A percentile compares a stretch with the other conserved stretches of the same genome.
Conservation (phyloP, 2,329 filamentous ascomycete genomes). For the Cadophora luteo-olivacea region DNA sequence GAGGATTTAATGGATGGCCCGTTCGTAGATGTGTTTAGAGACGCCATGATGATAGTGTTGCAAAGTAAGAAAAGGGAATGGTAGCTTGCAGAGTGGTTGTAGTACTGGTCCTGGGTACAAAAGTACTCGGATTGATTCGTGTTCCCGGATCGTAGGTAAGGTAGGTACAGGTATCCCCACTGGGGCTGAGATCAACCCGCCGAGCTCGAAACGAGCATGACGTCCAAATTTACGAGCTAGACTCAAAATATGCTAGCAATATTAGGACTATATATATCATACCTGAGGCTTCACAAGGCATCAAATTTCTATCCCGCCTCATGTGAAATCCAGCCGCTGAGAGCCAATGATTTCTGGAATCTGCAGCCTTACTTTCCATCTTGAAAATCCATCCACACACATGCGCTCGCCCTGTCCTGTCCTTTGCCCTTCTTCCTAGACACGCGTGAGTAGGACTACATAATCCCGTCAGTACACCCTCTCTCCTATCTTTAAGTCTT, state of each 20-base stretch:
- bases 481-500: neutral
- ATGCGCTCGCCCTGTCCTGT: slow-evolving; percentile 14
- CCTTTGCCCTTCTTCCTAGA: slow-evolving; percentile 20
- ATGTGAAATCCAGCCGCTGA: neutral
- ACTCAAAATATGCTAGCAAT: neutral
- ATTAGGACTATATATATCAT: neutral
- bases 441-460: slow-evolving; percentile 27
- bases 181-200: neutral
- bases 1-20: slow-evolving; percentile 85
- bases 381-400: slow-evolving; percentile 18
- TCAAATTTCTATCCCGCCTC: neutral
- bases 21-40: slow-evolving; percentile 80
- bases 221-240: slow-evolving; percentile 2
- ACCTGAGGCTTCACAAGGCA: neutral
- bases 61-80: slow-evolving; percentile 15
- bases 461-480: slow-evolving; percentile 30
- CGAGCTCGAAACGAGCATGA: slow-evolving; percentile 1
- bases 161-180: too few species aligned
- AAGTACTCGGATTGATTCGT: slow-evolving; percentile 15
- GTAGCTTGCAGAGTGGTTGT: slow-evolving; percentile 17
- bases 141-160: slow-evolving; percentile 12
- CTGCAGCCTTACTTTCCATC: neutral
- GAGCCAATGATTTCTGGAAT: slow-evolving; percentile 12
- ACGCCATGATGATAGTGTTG: slow-evolving; percentile 64
- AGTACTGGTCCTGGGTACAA: slow-evolving; percentile 7